A percentile compares a stretch with the other conserved stretches of the same genome.
Conservation (phyloP, 225 moss, liverwort and hornwort genomes). For the Marchantia polymorpha region DNA sequence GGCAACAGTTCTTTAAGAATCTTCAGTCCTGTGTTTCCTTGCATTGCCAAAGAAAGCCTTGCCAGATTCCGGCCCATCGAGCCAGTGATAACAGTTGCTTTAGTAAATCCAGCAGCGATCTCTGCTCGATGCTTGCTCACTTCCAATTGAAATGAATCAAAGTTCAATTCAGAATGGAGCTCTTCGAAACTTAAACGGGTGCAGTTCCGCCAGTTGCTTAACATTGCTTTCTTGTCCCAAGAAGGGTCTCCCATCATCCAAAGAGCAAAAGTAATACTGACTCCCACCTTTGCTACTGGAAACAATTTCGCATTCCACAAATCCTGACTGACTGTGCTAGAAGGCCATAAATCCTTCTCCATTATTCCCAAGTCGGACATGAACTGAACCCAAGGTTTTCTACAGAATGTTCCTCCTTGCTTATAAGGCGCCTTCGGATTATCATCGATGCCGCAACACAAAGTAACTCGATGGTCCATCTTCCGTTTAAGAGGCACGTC, state of each 20-base stretch:
- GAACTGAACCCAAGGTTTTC: conserved; percentile 44
- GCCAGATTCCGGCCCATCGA: conserved; percentile 51
- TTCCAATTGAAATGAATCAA: conserved; percentile 51
- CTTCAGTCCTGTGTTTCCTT: conserved; percentile 25
- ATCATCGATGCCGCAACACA: conserved; percentile 76
- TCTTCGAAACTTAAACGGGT: conserved; percentile 54
- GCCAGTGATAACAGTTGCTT: conserved; percentile 54
- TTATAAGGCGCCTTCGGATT: conserved; percentile 47
- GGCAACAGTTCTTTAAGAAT: conserved; percentile 34
- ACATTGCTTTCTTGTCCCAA: conserved; percentile 1
- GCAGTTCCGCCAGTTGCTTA: conserved; percentile 40
- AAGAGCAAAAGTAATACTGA: conserved; percentile 40
- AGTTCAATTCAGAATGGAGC: conserved; percentile 52
- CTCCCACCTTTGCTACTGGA: conserved; percentile 36
- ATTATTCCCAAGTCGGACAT: conserved; percentile 42
- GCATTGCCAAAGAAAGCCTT: conserved; percentile 43
- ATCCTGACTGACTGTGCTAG: conserved; percentile 31
- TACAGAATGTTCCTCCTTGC: conserved; percentile 56
- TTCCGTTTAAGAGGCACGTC: conserved; percentile 49
- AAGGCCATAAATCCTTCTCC: conserved; percentile 53
- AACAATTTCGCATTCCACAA: conserved; percentile 70
- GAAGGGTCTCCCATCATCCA: conserved; percentile 60
- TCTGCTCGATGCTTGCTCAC: conserved; percentile 43
- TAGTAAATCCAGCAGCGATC: conserved; percentile 59
- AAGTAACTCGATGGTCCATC: conserved; percentile 34